Evolutionary conservation across 805 yeast species (phyloP), one percentile per base, ranked within the genome.

Genomic region (Nakazawaea holstii): DNA sequence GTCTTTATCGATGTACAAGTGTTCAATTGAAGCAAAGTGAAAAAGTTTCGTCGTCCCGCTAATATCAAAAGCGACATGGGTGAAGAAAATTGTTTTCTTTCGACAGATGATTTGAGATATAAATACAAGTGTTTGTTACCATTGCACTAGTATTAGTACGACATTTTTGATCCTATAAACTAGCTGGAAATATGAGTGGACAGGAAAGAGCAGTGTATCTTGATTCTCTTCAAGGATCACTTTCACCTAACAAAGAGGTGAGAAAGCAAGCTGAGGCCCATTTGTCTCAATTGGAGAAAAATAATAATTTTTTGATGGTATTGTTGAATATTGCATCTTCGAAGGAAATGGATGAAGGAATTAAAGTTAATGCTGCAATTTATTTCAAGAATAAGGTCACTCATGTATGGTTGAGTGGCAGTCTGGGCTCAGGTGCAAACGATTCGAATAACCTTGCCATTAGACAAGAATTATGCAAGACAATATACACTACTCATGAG

Each of bases 311-410:
- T 52, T 65, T 76, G 11, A 65, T 70, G 8, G 67, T 65, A 51
- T 66, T 74, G 42, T 65, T 76, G 20, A 77, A 71, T 27, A 64
- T 77, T 50, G 62, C 69, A 24, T 54, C 57, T 10, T 77, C 73
- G 44, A 55, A 57, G 9, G 52, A 62, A 15, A 61, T 75, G 13
- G 69, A 79, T 6, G 64, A 66, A 2, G 76, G 72, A 24, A 72
- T 85, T 43, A 76, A 82, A 55, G 68, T 79, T 42, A 87, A 95
- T 10, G 84, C 95, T 2, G 90, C 94, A 0, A 82, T 92, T 4
- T 88, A 80, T 63, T 79, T 89, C 63, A 92, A 92, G 62, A 91
- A 92, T 63, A 73, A 81, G 48, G 73, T 89, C 20, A 68, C 72
- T 13, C 72, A 77, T 33, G 72, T 77, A 44, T 91, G 97, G 97